Base-by-base conservation (phyloP, 2,329 filamentous ascomycete species). In the Diaporthe citri region DNA sequence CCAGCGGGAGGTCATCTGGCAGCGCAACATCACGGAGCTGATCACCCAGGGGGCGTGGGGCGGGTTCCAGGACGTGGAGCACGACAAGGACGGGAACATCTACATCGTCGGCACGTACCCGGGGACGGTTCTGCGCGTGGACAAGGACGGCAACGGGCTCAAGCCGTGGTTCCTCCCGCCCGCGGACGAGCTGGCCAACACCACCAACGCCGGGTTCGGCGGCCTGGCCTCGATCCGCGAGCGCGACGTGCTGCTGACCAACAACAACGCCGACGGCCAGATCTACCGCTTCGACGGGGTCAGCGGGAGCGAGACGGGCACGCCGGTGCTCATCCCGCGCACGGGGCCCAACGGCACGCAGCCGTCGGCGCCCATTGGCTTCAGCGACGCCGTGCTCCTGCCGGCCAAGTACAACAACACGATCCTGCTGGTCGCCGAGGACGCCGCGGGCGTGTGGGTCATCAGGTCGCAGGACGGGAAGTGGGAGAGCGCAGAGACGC, bases 61-160 rank as follows among this genome's bases (percentile, higher is more conserved):
- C 34, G 85, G 83, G 8, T 85, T 81, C 48, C 84, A 86, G 73
- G 85, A 86, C 69, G 79, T 85, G 4, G 84, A 83, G 51, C 81
- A 83, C 69, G 84, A 85, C 64, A 55, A 69, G 1, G 76, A 76
- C 2, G 83, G 84, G 12, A 83, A 84, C 78, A 80, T 82, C 0
- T 86, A 82, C 67, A 82, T 83, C 9, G 77, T 86, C 0, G 84
- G 85, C 55, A 84, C 83, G 0, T 86, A 78, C 12, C 83, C 84
- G 0, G 82, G 82, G 28, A 83, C 82, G 9, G 79, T 86, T 22
- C 75, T 85, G 60, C 80, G 81, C 17, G 80, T 84, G 13, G 79
- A 79, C 36, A 64, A 80, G 39, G 77, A 82, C 67, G 83, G 83
- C 2, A 76, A 76, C 4, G 74, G 76, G 7, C 78, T 78, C 6